These are phyloP conservation scores for Apiotrichum akiyoshidainum DNA, from an alignment of 1,284 basidiomycete genomes.

Conservation along the genomic window DNA sequence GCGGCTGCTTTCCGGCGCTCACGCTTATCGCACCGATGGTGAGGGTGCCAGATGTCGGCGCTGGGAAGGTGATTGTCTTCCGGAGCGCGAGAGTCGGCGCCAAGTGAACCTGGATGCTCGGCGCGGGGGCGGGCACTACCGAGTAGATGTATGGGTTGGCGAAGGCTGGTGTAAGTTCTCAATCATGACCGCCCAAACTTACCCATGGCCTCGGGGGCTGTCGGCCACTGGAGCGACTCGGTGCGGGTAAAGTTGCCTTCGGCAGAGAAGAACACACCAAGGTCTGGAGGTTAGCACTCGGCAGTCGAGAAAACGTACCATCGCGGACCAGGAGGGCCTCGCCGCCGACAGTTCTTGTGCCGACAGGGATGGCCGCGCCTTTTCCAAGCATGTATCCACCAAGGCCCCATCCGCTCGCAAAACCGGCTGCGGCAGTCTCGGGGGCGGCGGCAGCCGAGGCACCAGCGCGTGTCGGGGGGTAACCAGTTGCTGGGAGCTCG, in stretches of 20 bases:
- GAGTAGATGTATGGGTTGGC: conserved; percentile 82
- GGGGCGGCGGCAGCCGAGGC: conserved; percentile 1
- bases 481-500: conserved; percentile 58
- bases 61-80: conserved; percentile 66
- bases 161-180: conserved; percentile 58
- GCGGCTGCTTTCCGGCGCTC: background rate
- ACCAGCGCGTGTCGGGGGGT: conserved; percentile 6
- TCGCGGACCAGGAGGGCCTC: conserved; percentile 77
- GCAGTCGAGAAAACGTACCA: conserved; percentile 65
- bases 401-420: conserved; percentile 55
- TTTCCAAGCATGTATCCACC: conserved; percentile 54
- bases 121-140: conserved; percentile 58
- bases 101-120: conserved; percentile 73
- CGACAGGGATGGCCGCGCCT: conserved; percentile 66
- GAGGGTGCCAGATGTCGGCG: conserved; percentile 27
- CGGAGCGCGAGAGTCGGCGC: conserved; percentile 65
- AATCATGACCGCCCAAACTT: conserved; percentile 25
- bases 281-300: conserved; percentile 54
- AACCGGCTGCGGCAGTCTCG: conserved; percentile 54
- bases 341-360: conserved; percentile 59
- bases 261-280: conserved; percentile 67
- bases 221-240: conserved; percentile 69
- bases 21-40: conserved; percentile 15
- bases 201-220: conserved; percentile 77
- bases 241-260: conserved; percentile 65